Conservation (phyloP, 1,139 yeast genomes). For the Yamadazyma songkhlaensis region DNA sequence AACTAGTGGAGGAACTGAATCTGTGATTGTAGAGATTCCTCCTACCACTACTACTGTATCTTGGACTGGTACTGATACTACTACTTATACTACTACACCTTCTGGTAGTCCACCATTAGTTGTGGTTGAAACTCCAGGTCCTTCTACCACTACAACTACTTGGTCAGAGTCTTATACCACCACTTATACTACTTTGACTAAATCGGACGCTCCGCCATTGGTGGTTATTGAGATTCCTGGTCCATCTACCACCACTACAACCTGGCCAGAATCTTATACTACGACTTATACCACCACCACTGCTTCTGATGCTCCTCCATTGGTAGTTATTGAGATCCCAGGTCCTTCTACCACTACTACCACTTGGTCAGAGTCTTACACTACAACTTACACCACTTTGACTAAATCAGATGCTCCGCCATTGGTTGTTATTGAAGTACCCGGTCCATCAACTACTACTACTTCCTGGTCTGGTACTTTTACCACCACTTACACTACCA, state of each 20-base stretch:
- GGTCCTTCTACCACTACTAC: neutral
- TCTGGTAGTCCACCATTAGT: neutral
- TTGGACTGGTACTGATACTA: neutral
- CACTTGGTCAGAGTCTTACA: neutral
- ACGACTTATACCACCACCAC: too few relatives aligned
- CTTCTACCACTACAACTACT: too few relatives aligned
- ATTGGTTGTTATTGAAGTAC: neutral
- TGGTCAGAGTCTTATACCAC: too few relatives aligned
- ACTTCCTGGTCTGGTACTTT: too few relatives aligned
- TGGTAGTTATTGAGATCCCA: too few relatives aligned
- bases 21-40: neutral
- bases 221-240: too few relatives aligned
- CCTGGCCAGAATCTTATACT: too few relatives aligned
- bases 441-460: neutral
- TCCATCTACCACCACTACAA: too few relatives aligned
- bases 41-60: neutral
- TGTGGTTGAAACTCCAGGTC: neutral
- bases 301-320: too few relatives aligned
- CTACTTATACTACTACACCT: neutral
- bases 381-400: neutral
- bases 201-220: too few relatives aligned
- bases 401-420: neutral
- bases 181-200: too few relatives aligned
- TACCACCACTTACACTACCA: slow-evolving; percentile 1
- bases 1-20: neutral